phyloP scores from a whole-genome alignment of 1,139 yeast genomes.

The Saccharomyces hybrid region DNA sequence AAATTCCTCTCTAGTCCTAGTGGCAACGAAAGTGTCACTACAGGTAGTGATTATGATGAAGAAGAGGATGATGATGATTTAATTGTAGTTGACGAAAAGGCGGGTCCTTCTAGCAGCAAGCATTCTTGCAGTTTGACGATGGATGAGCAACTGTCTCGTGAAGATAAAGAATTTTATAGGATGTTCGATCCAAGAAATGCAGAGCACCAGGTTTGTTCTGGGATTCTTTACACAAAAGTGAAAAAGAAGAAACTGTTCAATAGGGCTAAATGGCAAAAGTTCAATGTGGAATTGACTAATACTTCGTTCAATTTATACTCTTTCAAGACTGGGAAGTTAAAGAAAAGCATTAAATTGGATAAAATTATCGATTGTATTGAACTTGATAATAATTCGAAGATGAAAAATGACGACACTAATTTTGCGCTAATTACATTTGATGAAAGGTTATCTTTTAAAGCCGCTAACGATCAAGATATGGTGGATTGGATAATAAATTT shows the following conservation, averaged over 20 bases:
- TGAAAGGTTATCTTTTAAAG: conserved; percentile 17
- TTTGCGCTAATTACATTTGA: conserved; percentile 18
- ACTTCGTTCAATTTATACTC: conserved; percentile 13
- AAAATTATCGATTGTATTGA: conserved; percentile 21
- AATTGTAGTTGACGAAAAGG: conserved; percentile 6
- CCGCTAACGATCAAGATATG: conserved; percentile 17
- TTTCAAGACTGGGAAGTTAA: conserved; percentile 12
- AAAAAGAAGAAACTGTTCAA: conserved; percentile 13
- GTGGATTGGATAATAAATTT: conserved; percentile 23
- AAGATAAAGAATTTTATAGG: conserved; percentile 17
- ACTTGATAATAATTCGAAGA: conserved; percentile 8
- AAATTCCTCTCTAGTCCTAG: conserved; percentile 7
- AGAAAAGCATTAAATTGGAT: conserved; percentile 11
- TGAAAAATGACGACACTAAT: conserved; percentile 9
- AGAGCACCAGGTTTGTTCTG: conserved; percentile 13
- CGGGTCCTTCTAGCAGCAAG: conserved; percentile 2
- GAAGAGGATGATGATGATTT: conserved; percentile 10
- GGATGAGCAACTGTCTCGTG: conserved; percentile 9
- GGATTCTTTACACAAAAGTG: conserved; percentile 14
- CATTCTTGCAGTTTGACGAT: neutral
- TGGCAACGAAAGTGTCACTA: conserved; percentile 1
- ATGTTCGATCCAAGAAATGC: conserved; percentile 15
- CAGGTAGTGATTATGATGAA: conserved; percentile 8
- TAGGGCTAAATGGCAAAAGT: conserved; percentile 20
- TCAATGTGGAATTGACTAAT: conserved; percentile 16